Evolutionary conservation across 257 asterid species (phyloP).

Genomic region (Lycium ferocissimum): DNA sequence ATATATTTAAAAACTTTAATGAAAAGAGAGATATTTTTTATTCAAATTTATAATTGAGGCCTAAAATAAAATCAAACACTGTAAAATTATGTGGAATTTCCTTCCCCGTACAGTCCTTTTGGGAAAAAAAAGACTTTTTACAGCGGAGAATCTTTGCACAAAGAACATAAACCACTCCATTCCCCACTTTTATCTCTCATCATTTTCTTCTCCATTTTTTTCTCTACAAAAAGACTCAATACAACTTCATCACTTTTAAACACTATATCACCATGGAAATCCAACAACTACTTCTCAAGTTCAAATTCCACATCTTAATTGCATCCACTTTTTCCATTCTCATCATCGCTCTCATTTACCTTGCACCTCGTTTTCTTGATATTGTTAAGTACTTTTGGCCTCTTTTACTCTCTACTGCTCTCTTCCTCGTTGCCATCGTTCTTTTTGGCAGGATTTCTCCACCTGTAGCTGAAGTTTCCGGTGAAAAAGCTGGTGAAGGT

Average conservation of each 20-base stretch:
- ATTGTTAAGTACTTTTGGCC: constrained; percentile 71
- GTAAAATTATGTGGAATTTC: constrained; percentile 3
- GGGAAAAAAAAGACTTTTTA: constrained; percentile 5
- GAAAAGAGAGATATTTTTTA: no score
- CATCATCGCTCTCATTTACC: constrained; percentile 37
- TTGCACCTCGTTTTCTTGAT: constrained; percentile 64
- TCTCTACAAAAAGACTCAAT: constrained; percentile 7
- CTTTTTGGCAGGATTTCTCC: constrained; percentile 66
- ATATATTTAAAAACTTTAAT: no score
- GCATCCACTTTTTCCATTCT: constrained; percentile 29
- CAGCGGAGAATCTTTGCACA: constrained; percentile 61
- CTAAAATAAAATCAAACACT: constrained; percentile 33
- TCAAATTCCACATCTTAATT: constrained; percentile 57
- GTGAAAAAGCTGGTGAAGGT: constrained; percentile 65
- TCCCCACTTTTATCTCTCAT: neutral
- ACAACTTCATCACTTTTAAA: neutral
- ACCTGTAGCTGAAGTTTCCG: constrained; percentile 46
- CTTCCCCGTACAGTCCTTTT: constrained; percentile 24
- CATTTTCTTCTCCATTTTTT: neutral
- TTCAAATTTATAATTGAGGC: no score
- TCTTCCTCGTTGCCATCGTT: constrained; percentile 59
- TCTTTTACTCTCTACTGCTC: constrained; percentile 70
- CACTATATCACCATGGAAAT: constrained; percentile 57
- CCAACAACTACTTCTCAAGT: constrained; percentile 54
- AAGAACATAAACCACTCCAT: constrained; percentile 34